Evolutionary conservation across 2,329 filamentous ascomycete genomes (phyloP), one percentile per base, ranked within the genome.

Genomic region (Cadophora sp.): DNA sequence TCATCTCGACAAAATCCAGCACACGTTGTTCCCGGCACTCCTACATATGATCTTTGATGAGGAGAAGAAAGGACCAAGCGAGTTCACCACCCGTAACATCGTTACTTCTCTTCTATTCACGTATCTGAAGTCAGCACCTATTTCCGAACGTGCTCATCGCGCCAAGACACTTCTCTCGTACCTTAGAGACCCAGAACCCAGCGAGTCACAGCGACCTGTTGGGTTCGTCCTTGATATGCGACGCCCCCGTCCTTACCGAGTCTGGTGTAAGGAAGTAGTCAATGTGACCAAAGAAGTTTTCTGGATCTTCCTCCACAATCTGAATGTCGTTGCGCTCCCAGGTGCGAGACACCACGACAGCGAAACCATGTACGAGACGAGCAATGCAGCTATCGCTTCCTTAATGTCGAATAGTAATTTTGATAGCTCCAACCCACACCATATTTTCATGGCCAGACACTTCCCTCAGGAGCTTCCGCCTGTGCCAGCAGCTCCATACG

Each of bases 281-380:
- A 94, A 92, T 75, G 95, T 98, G 59, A 97, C 94, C 51, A 97
- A 97, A 79, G 95, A 99, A 79, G 95, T 98, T 31, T 99, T 99
- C 79, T 99, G 95, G 95, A 98, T 98, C 78, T 99, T 98, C 82
- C 85, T 98, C 64, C 95, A 98, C 80, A 92, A 97, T 74, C 84
- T 97, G 67, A 98, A 98, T 75, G 90, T 97, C 56, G 87, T 98
- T 46, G 86, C 93, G 26, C 80, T 92, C 40, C 87, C 90, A 1
- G 60, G 63, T 40, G 40, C 72, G n/a, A 69, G 62, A 65, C 58
- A 60, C 70, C 37, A 59, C 27, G 72, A 76, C 27, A 77, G 78
- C 5, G 76, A 79, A 37, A 29, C 76, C 8, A 58, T 64, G 62
- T 46, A 58, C 65, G 71, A 70, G 34, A 68, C 56, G 7, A 69